Conservation (phyloP, 1,284 basidiomycete species). For the Bjerkandera adusta region DNA sequence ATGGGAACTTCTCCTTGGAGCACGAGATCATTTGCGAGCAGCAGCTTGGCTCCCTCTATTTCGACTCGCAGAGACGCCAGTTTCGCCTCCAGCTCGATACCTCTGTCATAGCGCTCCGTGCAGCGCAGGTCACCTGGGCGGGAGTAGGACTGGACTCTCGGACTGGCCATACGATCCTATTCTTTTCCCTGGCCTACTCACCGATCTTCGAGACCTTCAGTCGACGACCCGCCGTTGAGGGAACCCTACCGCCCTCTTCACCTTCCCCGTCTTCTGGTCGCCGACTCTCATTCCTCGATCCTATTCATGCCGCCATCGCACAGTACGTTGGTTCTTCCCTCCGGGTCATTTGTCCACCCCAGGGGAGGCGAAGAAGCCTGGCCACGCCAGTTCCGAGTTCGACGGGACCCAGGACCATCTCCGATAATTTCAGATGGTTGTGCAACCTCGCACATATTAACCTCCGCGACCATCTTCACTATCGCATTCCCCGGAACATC, state of each 20-base stretch:
- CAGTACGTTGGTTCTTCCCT: constrained; percentile 48
- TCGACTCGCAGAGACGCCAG: constrained; percentile 45
- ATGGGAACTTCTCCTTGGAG: constrained; percentile 53
- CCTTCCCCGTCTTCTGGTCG: constrained; percentile 41
- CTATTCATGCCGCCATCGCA: constrained; percentile 27
- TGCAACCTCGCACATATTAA: constrained; percentile 35
- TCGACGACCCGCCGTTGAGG: no score
- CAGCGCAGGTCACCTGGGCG: constrained; percentile 39
- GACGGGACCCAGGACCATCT: neutral
- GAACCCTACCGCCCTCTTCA: constrained; percentile 39
- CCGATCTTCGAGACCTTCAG: constrained; percentile 42
- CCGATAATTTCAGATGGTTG: neutral
- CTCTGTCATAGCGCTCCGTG: constrained; percentile 40
- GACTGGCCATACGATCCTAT: constrained; percentile 31
- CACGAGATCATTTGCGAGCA: constrained; percentile 37
- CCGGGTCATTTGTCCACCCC: constrained; percentile 48
- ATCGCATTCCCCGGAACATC: neutral
- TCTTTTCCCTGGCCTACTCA: constrained; percentile 39
- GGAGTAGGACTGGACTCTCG: constrained; percentile 29
- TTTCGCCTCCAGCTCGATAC: constrained; percentile 37
- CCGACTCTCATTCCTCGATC: constrained; percentile 23
- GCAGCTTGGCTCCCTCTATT: constrained; percentile 30
- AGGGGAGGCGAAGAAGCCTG: constrained; percentile 25
- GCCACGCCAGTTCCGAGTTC: constrained; percentile 25
- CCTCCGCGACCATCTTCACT: constrained; percentile 17